Evolutionary conservation across 805 yeast species (phyloP).

Genomic region (Wickerhamiella cacticola): DNA sequence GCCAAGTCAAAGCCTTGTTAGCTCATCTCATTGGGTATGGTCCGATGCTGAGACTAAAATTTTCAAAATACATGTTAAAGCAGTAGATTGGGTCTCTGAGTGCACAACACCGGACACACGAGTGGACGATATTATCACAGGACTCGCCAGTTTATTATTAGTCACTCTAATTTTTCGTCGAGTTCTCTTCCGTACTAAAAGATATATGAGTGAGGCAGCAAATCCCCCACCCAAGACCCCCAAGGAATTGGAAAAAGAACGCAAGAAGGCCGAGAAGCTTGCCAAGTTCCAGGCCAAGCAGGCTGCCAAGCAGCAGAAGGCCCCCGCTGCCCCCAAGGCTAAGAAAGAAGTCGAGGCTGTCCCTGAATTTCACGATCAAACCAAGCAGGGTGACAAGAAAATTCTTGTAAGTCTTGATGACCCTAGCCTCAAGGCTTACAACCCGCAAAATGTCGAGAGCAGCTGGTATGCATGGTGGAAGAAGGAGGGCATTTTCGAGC

Average conservation of each 20-base stretch:
- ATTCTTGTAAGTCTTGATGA: conserved; percentile 75
- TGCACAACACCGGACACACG: too few species aligned
- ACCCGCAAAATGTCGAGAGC: conserved; percentile 83
- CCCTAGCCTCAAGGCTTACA: conserved; percentile 87
- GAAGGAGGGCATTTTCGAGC: conserved; percentile 74
- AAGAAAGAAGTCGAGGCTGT: conserved; percentile 62
- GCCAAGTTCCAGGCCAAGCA: conserved; percentile 78
- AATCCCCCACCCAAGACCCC: conserved; percentile 45
- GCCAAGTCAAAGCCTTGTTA: too few species aligned
- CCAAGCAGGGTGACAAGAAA: conserved; percentile 86
- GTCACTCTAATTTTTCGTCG: conserved; percentile 12
- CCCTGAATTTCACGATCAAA: conserved; percentile 78
- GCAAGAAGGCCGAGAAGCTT: conserved; percentile 76
- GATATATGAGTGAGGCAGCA: conserved; percentile 13
- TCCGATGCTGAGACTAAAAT: too few species aligned
- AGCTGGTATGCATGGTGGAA: conserved; percentile 99
- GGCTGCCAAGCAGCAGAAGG: conserved; percentile 40
- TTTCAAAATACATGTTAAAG: too few species aligned
- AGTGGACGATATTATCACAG: too few species aligned
- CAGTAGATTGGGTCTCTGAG: too few species aligned
- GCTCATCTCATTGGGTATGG: too few species aligned
- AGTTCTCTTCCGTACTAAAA: conserved; percentile 1
- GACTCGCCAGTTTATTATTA: background rate
- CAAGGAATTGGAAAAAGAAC: conserved; percentile 75
- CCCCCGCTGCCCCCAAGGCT: conserved; percentile 34